Conservation (phyloP, 352 stramenopile species). For the Pythium sukuiense region DNA sequence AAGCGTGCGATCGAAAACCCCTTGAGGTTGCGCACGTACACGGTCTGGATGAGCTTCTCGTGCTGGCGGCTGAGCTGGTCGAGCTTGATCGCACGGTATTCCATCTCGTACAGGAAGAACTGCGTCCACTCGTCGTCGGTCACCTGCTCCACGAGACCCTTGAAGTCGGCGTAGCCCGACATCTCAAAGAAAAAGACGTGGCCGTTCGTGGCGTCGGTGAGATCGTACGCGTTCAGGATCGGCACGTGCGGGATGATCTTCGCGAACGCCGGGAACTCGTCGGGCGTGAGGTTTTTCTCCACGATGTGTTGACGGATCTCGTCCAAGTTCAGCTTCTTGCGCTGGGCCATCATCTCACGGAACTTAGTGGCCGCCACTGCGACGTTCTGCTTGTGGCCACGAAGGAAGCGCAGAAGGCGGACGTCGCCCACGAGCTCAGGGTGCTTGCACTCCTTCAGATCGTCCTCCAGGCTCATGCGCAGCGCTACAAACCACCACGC, state of each 20-base stretch:
- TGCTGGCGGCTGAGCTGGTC: constrained; percentile 62
- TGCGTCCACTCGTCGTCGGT: constrained; percentile 68
- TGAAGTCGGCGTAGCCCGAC: constrained; percentile 62
- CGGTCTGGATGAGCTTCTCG: constrained; percentile 57
- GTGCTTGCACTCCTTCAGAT: constrained; percentile 49
- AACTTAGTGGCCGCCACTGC: constrained; percentile 57
- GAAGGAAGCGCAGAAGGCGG: constrained; percentile 67
- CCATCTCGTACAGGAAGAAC: constrained; percentile 76
- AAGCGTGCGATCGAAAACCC: constrained; percentile 67
- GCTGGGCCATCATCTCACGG: constrained; percentile 62
- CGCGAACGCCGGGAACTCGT: constrained; percentile 64
- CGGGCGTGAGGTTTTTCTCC: constrained; percentile 41
- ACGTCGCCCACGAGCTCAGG: constrained; percentile 59
- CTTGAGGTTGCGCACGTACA: constrained; percentile 63
- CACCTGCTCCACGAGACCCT: constrained; percentile 55
- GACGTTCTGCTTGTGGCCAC: constrained; percentile 76
- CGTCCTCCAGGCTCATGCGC: constrained; percentile 58
- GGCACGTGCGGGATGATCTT: constrained; percentile 71
- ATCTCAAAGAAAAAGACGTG: constrained; percentile 76
- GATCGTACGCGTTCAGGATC: constrained; percentile 62
- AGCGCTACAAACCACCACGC: constrained; percentile 35
- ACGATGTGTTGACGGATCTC: constrained; percentile 58
- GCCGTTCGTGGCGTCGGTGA: constrained; percentile 37
- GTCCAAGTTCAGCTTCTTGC: constrained; percentile 58
- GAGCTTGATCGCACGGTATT: constrained; percentile 62